phyloP scores from a whole-genome alignment of 2,329 filamentous ascomycete genomes.

The Penicillium sclerotiorum region DNA sequence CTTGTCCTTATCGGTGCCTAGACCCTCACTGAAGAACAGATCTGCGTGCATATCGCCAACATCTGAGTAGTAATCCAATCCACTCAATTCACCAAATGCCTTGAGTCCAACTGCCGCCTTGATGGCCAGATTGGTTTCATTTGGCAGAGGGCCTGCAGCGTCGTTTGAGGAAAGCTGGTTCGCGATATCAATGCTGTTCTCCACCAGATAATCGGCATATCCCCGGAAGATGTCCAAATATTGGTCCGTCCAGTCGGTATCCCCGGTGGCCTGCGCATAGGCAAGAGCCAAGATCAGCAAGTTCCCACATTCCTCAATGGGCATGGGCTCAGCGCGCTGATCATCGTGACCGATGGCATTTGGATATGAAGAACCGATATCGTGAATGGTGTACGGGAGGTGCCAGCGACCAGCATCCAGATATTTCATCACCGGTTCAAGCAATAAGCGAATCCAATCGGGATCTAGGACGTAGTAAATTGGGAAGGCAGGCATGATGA shows the following conservation, averaged over 20 bases:
- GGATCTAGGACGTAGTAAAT: conserved; percentile 48
- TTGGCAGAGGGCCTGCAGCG: conserved; percentile 42
- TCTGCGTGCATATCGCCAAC: conserved; percentile 39
- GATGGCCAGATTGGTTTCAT: conserved; percentile 52
- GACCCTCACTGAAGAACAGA: conserved; percentile 37
- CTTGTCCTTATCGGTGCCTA: conserved; percentile 38
- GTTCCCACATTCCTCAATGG: conserved; percentile 46
- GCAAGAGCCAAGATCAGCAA: conserved; percentile 43
- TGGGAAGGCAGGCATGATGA: conserved; percentile 48
- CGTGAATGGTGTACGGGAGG: conserved; percentile 44
- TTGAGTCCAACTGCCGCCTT: conserved; percentile 52
- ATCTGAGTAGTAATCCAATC: conserved; percentile 38
- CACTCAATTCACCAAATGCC: conserved; percentile 46
- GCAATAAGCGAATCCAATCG: conserved; percentile 46
- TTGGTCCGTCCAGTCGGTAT: conserved; percentile 38
- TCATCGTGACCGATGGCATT: conserved; percentile 45
- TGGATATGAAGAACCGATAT: conserved; percentile 46
- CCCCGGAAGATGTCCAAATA: conserved; percentile 39
- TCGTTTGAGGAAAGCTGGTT: conserved; percentile 49
- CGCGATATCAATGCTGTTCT: conserved; percentile 43
- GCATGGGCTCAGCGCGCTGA: conserved; percentile 45
- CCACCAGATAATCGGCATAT: conserved; percentile 47
- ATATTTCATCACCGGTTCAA: conserved; percentile 49
- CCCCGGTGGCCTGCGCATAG: conserved; percentile 43
- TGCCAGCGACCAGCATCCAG: conserved; percentile 44